Conservation (phyloP, 345 rosid genomes). For the Salix arbutifolia region DNA sequence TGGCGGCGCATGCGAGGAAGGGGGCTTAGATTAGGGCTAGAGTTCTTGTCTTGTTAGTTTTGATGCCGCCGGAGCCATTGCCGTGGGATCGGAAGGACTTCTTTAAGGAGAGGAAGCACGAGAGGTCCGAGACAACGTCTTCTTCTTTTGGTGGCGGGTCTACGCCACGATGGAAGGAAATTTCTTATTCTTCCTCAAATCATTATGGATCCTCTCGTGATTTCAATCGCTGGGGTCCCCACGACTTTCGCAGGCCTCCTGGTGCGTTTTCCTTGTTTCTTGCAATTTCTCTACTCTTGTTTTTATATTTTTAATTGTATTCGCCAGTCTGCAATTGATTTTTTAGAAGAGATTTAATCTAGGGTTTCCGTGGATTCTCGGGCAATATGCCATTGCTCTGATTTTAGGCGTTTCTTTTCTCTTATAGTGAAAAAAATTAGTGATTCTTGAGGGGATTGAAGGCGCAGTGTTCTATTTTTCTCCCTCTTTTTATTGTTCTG, state of each 20-base stretch:
- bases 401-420: not conserved
- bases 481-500: not conserved
- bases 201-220: constrained; percentile 48
- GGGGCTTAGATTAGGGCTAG: constrained; percentile 15
- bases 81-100: constrained; percentile 92
- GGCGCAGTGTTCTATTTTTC: not conserved
- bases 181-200: constrained; percentile 40
- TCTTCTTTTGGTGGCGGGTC: constrained; percentile 38
- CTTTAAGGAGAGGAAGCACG: constrained; percentile 82
- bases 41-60: constrained; percentile 17
- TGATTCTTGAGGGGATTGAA: not conserved
- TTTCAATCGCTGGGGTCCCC: constrained; percentile 53
- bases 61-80: constrained; percentile 94
- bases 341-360: constrained; percentile 1
- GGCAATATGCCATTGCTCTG: not conserved
- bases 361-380: not conserved
- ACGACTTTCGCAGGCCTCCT: constrained; percentile 75
- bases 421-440: not conserved
- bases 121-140: constrained; percentile 44
- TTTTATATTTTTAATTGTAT: not conserved
- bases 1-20: not conserved
- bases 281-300: not conserved
- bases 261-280: constrained; percentile 36
- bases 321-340: not conserved
- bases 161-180: constrained; percentile 70